Conservation (phyloP, 163 green algal species). For the Scenedesmus sp. region DNA sequence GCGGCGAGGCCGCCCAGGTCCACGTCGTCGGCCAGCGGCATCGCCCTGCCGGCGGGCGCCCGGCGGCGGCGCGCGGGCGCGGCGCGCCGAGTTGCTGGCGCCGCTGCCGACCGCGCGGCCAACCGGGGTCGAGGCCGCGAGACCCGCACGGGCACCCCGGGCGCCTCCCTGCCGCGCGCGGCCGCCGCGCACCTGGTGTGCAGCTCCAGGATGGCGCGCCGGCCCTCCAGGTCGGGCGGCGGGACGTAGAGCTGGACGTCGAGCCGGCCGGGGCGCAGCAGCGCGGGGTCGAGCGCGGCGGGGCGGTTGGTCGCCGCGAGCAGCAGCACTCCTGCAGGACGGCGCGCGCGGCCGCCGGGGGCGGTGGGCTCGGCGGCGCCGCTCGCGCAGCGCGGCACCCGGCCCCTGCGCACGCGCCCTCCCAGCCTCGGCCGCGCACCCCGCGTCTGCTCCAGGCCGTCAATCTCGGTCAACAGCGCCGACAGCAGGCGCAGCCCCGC, state of each 20-base stretch:
- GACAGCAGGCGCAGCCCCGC: constrained; percentile 78
- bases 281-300: constrained; percentile 77
- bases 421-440: constrained; percentile 52
- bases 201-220: constrained; percentile 69
- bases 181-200: constrained; percentile 73
- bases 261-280: constrained; percentile 89
- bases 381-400: too few relatives aligned
- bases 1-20: constrained; percentile 72
- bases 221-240: constrained; percentile 78
- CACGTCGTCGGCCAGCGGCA: constrained; percentile 81
- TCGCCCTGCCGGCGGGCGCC: constrained; percentile 51
- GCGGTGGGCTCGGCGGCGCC: too few relatives aligned
- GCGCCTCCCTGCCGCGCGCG: too few relatives aligned
- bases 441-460: constrained; percentile 85
- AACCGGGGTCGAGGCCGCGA: too few relatives aligned
- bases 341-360: too few relatives aligned
- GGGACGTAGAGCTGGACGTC: constrained; percentile 85
- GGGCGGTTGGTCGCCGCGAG: constrained; percentile 91
- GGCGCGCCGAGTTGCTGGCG: too few relatives aligned
- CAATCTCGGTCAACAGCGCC: constrained; percentile 94
- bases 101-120: too few relatives aligned
- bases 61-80: too few relatives aligned
- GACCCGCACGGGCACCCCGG: too few relatives aligned
- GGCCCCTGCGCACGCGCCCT: too few relatives aligned
- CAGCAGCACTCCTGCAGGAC: constrained; percentile 78